Base-by-base conservation (phyloP, 768 basidiomycete species). In the Leccinum obscurum region DNA sequence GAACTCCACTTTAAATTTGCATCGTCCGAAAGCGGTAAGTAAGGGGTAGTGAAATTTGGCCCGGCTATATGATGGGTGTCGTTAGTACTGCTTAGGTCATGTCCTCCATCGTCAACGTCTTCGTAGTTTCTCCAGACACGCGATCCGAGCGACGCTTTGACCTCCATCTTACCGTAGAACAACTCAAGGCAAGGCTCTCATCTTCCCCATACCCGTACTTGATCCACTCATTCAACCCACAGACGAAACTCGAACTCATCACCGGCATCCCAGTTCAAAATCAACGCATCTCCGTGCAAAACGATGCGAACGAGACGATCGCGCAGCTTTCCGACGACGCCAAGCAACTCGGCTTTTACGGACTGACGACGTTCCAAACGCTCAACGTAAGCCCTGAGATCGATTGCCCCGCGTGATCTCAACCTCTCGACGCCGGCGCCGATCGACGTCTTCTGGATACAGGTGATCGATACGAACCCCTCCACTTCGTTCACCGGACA, bases 111-210 rank as follows among this genome's bases (percentile, higher is more conserved):
- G 78, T 93, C 51, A 89, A 83, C 56, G 77, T 97, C 49, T 94
- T 86, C 65, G 87, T 98, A 7, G 72, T 84, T 13, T 98, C 95
- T 9, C 88, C 87, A 6, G 93, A 97, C 70, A 96, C 95, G 2
- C 89, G 85, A 64, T 93, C 93, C 0, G 96, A 98, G 75, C 85
- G 96, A 52, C 84, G 90, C 0, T 85, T 93, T 62, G 91, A 95
- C 66, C 83, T 86, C 26, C 83, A 87, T 62, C 76, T 86, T 32
- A 89, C 90, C 0, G 80, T 98, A 53, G 81, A 80, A 37, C 83
- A 90, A 66, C 86, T 98, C 65, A 98, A 97, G 85, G 95, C 65
- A 98, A 97, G 85, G 94, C 93, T 28, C 52, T 55, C 66, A 64
- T 62, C 57, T 48, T 48, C 50, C 46, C 14, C 24, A 9, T 3